Evolutionary conservation across 192 early-diverging fungal genomes (phyloP).

Genomic region (Backusella luteola): DNA sequence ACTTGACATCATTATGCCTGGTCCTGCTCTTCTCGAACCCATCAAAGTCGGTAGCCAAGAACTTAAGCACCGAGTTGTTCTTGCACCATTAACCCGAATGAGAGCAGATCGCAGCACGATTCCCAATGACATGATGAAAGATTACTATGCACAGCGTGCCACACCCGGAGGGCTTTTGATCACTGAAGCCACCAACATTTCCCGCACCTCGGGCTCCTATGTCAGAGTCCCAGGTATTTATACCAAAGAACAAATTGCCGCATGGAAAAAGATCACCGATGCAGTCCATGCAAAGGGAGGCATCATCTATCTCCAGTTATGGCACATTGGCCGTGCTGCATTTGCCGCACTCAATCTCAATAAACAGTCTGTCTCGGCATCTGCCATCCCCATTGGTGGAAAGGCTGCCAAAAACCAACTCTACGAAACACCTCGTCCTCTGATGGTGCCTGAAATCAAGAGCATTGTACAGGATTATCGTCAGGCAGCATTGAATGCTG

Average conservation of each 20-base stretch:
- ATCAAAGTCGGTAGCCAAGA: conserved; percentile 1
- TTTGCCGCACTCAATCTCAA: not conserved
- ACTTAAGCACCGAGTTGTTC: conserved; percentile 22
- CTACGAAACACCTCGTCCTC: conserved; percentile 48
- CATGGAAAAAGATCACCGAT: conserved; percentile 52
- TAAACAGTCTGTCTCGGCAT: conserved; percentile 15
- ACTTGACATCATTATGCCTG: not conserved
- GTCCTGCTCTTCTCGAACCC: conserved; percentile 12
- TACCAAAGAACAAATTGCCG: conserved; percentile 38
- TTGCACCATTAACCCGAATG: conserved; percentile 18
- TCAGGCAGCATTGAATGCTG: conserved; percentile 63
- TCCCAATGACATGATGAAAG: not conserved
- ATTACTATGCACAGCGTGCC: not conserved
- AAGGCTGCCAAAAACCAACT: not conserved
- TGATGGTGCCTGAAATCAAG: conserved; percentile 70
- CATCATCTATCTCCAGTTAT: conserved; percentile 55
- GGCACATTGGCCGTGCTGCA: conserved; percentile 33
- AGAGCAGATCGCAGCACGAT: not conserved
- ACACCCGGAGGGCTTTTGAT: conserved; percentile 13
- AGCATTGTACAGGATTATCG: conserved; percentile 60
- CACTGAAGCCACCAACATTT: conserved; percentile 6
- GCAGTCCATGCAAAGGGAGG: conserved; percentile 58
- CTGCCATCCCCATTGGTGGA: conserved; percentile 5
- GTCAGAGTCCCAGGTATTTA: conserved; percentile 32
- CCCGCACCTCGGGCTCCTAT: conserved; percentile 7